These are phyloP conservation scores for Talaromyces marneffei DNA, from an alignment of 2,329 filamentous ascomycete species.

Conservation along the genomic window DNA sequence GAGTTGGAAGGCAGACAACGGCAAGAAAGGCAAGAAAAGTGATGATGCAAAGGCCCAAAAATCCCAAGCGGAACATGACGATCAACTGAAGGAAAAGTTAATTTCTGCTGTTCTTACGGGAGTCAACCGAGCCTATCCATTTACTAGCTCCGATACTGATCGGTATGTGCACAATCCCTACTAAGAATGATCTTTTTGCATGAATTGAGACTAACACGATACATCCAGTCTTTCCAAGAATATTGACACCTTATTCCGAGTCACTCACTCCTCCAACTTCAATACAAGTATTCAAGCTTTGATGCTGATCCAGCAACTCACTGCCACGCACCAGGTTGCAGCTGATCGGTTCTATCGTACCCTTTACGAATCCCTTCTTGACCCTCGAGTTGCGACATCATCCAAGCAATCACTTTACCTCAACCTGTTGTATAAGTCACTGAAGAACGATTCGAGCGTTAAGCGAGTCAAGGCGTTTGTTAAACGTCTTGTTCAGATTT, in stretches of 20 bases:
- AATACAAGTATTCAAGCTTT: conserved; percentile 96
- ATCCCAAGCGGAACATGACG: conserved; percentile 44
- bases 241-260: conserved; percentile 87
- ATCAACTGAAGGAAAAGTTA: conserved; percentile 81
- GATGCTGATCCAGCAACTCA: conserved; percentile 89
- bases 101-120: conserved; percentile 87
- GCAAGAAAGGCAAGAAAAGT: conserved; percentile 45
- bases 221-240: conserved; percentile 67
- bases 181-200: conserved; percentile 1
- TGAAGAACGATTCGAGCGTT: conserved; percentile 85
- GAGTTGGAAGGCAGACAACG: conserved; percentile 42
- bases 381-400: conserved; percentile 78
- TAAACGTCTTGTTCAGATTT: conserved; percentile 82
- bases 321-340: conserved; percentile 69
- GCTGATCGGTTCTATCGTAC: conserved; percentile 92
- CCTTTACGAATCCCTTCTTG: conserved; percentile 87
- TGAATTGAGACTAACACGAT: conserved; percentile 22
- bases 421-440: conserved; percentile 78
- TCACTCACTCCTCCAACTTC: conserved; percentile 97
- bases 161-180: conserved; percentile 46
- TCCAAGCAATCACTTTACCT: conserved; percentile 95
- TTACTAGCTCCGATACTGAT: conserved; percentile 72
- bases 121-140: conserved; percentile 93
- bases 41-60: conserved; percentile 33
- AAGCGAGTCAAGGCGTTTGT: conserved; percentile 93